Conservation (phyloP, 1,139 yeast genomes). For the Arxiozyma heterogenica region DNA sequence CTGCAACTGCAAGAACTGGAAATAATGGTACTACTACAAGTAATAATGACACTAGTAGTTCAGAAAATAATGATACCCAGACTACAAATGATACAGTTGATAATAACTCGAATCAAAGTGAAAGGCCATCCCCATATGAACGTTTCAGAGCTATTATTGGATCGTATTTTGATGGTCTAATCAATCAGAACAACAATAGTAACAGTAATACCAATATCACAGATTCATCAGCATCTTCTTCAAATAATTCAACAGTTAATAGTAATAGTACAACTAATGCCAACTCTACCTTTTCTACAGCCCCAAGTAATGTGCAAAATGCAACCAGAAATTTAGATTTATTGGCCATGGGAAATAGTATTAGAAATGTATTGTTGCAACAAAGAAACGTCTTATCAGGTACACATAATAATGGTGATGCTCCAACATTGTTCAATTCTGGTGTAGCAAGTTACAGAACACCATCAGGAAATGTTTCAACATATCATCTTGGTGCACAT, state of each 20-base stretch:
- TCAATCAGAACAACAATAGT: background rate
- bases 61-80: background rate
- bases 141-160: slow-evolving; percentile 6
- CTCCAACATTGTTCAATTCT: slow-evolving; percentile 12
- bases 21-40: slow-evolving; percentile 1
- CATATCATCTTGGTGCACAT: slow-evolving; percentile 5
- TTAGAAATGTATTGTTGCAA: slow-evolving; percentile 5
- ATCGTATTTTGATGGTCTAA: slow-evolving; percentile 2
- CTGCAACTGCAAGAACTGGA: background rate
- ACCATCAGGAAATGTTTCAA: slow-evolving; percentile 18
- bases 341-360: slow-evolving; percentile 4
- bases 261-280: background rate
- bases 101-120: background rate
- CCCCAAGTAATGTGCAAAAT: background rate
- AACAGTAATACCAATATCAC: background rate
- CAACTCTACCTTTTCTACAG: background rate
- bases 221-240: background rate
- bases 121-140: slow-evolving; percentile 5
- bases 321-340: slow-evolving; percentile 1
- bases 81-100: background rate
- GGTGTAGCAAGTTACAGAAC: slow-evolving; percentile 25
- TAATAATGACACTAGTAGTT: background rate
- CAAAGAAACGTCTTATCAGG: background rate
- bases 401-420: slow-evolving; percentile 2
- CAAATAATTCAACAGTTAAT: background rate